phyloP scores from a whole-genome alignment of 768 basidiomycete genomes.

The Trametes villosa region DNA sequence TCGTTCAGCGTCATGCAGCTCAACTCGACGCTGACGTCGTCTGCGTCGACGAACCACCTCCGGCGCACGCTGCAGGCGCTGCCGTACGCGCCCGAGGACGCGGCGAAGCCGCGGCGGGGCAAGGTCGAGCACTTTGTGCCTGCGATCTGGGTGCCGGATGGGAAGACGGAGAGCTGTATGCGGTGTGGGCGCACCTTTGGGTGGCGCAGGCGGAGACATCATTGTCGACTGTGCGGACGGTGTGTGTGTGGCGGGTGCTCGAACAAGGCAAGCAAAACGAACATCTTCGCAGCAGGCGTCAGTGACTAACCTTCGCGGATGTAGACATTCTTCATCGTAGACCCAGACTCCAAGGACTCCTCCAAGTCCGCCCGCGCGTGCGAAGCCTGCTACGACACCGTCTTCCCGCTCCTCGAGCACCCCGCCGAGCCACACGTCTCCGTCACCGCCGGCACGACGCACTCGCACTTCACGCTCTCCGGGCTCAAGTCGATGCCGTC shows the following conservation, averaged over 20 bases:
- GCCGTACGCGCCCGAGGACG: conserved; percentile 59
- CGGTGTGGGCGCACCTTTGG: conserved; percentile 78
- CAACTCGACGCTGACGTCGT: conserved; percentile 82
- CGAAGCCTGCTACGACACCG: conserved; percentile 82
- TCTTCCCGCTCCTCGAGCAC: conserved; percentile 68
- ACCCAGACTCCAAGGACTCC: conserved; percentile 47
- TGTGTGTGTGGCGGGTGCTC: conserved; percentile 90
- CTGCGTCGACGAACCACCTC: conserved; percentile 74
- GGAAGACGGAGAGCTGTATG: conserved; percentile 84
- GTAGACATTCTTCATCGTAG: conserved; percentile 88
- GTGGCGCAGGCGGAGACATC: conserved; percentile 80
- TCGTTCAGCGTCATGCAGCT: conserved; percentile 74
- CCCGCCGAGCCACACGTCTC: neutral
- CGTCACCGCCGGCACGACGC: conserved; percentile 26
- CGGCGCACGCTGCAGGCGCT: conserved; percentile 74
- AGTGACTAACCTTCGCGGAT: neutral
- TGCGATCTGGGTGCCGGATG: conserved; percentile 91
- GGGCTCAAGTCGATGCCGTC: conserved; percentile 62
- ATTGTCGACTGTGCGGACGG: conserved; percentile 83
- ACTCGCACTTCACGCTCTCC: conserved; percentile 54
- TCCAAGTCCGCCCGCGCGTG: conserved; percentile 79
- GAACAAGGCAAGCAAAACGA: conserved; percentile 57
- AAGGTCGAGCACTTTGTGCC: conserved; percentile 85
- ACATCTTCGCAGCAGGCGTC: neutral
- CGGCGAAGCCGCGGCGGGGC: conserved; percentile 44